These are phyloP conservation scores for Fistulina hepatica DNA, from an alignment of 1,284 basidiomycete species.

Conservation along the genomic window DNA sequence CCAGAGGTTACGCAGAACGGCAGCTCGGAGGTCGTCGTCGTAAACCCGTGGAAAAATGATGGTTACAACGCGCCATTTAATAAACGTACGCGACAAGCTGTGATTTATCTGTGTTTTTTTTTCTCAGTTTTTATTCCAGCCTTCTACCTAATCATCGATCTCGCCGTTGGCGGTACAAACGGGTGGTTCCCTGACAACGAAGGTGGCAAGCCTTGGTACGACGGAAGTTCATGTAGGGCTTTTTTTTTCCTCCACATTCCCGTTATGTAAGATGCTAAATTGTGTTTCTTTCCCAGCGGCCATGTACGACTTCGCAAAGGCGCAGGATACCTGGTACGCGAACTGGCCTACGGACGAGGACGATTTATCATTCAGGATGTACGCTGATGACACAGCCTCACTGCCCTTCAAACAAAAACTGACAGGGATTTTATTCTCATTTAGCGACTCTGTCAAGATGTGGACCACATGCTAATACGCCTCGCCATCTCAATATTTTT, in stretches of 20 bases:
- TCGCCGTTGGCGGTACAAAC: slow-evolving; percentile 70
- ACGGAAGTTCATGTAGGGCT: slow-evolving; percentile 40
- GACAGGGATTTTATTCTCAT: slow-evolving; percentile 3
- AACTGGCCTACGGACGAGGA: slow-evolving; percentile 55
- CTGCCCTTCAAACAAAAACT: slow-evolving; percentile 5
- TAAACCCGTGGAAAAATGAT: slow-evolving; percentile 44
- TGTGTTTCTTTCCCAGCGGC: slow-evolving; percentile 32
- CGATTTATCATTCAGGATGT: slow-evolving; percentile 67
- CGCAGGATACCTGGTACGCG: slow-evolving; percentile 50
- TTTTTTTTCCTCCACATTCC: not conserved
- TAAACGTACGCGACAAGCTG: slow-evolving; percentile 51
- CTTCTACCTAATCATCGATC: slow-evolving; percentile 69
- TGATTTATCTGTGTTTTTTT: slow-evolving; percentile 14
- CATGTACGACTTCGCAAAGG: slow-evolving; percentile 58
- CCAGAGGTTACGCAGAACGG: slow-evolving; percentile 61
- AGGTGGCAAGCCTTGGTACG: slow-evolving; percentile 71
- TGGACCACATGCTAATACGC: slow-evolving; percentile 36
- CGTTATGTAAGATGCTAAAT: not conserved
- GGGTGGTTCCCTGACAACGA: slow-evolving; percentile 74
- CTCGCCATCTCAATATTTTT: no score
- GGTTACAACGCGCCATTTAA: slow-evolving; percentile 68
- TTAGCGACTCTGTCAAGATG: slow-evolving; percentile 53
- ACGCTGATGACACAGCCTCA: slow-evolving; percentile 22
- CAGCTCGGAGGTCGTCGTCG: slow-evolving; percentile 40
- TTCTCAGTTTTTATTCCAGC: slow-evolving; percentile 26